These are phyloP conservation scores for Malassezia globosa DNA, from an alignment of 1,284 basidiomycete genomes.

Conservation along the genomic window DNA sequence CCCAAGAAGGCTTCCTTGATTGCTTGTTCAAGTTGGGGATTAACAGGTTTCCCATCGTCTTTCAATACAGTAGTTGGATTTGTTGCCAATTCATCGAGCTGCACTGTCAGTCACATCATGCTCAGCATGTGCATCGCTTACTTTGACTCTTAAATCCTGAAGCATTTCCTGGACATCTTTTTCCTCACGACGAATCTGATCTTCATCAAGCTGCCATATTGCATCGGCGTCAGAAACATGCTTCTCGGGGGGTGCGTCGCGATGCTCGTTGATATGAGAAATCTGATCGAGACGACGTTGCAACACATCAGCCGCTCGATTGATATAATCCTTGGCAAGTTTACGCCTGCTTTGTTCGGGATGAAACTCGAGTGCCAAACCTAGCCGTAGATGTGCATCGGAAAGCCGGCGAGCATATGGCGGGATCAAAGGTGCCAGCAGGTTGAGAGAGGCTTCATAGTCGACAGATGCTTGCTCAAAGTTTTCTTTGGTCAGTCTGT, in stretches of 20 bases:
- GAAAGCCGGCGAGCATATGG: constrained; percentile 39
- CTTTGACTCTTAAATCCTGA: constrained; percentile 35
- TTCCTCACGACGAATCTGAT: constrained; percentile 24
- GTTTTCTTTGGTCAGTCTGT: constrained; percentile 26
- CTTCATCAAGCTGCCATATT: constrained; percentile 20
- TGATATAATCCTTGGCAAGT: constrained; percentile 27
- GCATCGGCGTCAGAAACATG: constrained; percentile 12
- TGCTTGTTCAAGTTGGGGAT: constrained; percentile 36
- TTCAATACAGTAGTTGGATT: constrained; percentile 23
- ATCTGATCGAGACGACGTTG: constrained; percentile 24
- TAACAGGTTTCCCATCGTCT: constrained; percentile 24
- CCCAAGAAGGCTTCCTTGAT: constrained; percentile 42
- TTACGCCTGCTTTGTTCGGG: constrained; percentile 26
- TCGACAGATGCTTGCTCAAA: constrained; percentile 41
- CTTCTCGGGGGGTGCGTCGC: background rate
- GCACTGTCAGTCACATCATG: background rate
- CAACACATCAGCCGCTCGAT: constrained; percentile 26
- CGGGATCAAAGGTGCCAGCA: constrained; percentile 29
- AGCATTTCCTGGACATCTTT: constrained; percentile 35
- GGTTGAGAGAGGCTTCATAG: constrained; percentile 27
- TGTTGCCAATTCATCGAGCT: constrained; percentile 33
- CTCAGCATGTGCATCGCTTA: no score
- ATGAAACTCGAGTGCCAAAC: constrained; percentile 43
- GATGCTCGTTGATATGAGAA: constrained; percentile 2
- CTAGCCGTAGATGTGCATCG: constrained; percentile 41